These are phyloP conservation scores for Fusarium chlamydosporum DNA, from an alignment of 2,329 filamentous ascomycete species.

Conservation along the genomic window DNA sequence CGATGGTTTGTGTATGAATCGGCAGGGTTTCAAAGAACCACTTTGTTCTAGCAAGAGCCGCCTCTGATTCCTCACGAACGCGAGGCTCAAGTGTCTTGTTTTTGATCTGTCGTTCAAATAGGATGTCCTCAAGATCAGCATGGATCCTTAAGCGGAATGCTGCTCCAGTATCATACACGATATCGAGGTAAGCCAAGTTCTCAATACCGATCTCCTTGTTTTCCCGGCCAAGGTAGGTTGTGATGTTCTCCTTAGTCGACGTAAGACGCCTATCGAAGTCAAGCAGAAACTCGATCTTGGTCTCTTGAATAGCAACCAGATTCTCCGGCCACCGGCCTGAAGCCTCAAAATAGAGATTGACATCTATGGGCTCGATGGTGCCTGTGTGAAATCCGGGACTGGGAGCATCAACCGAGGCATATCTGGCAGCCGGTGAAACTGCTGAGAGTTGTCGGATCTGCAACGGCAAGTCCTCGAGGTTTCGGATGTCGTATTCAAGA, in stretches of 20 bases:
- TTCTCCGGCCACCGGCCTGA: conserved; percentile 96
- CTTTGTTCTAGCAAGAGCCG: conserved; percentile 78
- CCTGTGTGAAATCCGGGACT: conserved; percentile 61
- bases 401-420: conserved; percentile 70
- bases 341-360: conserved; percentile 91
- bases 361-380: conserved; percentile 73
- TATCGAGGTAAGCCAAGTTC: conserved; percentile 86
- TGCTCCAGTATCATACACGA: conserved; percentile 78
- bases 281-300: conserved; percentile 91
- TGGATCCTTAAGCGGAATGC: conserved; percentile 89
- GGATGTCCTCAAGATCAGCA: conserved; percentile 85
- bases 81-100: conserved; percentile 77
- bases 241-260: conserved; percentile 70
- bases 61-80: conserved; percentile 76
- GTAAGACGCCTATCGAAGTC: conserved; percentile 80
- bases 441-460: conserved; percentile 84
- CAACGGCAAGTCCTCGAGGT: conserved; percentile 87
- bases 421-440: conserved; percentile 79
- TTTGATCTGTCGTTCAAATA: conserved; percentile 84
- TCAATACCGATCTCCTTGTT: conserved; percentile 76
- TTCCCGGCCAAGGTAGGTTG: conserved; percentile 83
- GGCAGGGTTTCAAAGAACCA: conserved; percentile 80
- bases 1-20: conserved; percentile 84
- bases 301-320: conserved; percentile 88
- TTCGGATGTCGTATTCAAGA: conserved; percentile 82